These are phyloP conservation scores for Excoecaria agallocha DNA, from an alignment of 345 rosid species.

Conservation along the genomic window DNA sequence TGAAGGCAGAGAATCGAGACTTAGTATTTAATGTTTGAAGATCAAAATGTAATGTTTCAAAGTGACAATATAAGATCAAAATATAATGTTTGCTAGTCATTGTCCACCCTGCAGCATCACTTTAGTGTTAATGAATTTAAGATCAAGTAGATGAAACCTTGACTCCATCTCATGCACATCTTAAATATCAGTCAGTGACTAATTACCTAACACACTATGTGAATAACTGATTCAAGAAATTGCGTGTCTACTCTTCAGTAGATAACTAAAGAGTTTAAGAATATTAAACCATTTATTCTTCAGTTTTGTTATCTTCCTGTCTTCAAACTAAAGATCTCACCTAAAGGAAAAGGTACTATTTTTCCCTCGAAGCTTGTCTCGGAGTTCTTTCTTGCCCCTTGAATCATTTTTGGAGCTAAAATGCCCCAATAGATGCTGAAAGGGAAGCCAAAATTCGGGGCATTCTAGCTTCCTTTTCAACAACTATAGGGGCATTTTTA, in stretches of 20 bases:
- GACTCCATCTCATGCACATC: not conserved
- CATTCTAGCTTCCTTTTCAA: no score
- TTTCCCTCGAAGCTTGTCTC: no score
- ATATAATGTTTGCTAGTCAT: not conserved
- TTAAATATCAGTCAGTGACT: not conserved
- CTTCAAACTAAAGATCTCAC: not conserved
- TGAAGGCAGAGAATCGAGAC: not conserved
- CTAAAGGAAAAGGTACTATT: no score
- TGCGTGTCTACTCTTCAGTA: not conserved
- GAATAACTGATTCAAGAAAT: not conserved
- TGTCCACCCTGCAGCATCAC: not conserved
- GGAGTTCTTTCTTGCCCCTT: no score
- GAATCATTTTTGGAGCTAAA: no score
- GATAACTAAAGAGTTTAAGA: not conserved
- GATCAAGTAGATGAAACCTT: not conserved
- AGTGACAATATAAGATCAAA: not conserved
- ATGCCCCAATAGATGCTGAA: no score
- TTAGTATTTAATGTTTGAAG: slow-evolving; percentile 2
- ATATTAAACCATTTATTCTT: not conserved
- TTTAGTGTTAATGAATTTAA: not conserved
- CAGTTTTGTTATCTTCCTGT: not conserved
- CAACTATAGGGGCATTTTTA: no score
- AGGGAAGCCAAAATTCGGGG: no score
- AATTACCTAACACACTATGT: not conserved
- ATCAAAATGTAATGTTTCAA: not conserved